These are phyloP conservation scores for Vaccinium vitisidaea DNA, from an alignment of 148 eudicot species.

Conservation along the genomic window DNA sequence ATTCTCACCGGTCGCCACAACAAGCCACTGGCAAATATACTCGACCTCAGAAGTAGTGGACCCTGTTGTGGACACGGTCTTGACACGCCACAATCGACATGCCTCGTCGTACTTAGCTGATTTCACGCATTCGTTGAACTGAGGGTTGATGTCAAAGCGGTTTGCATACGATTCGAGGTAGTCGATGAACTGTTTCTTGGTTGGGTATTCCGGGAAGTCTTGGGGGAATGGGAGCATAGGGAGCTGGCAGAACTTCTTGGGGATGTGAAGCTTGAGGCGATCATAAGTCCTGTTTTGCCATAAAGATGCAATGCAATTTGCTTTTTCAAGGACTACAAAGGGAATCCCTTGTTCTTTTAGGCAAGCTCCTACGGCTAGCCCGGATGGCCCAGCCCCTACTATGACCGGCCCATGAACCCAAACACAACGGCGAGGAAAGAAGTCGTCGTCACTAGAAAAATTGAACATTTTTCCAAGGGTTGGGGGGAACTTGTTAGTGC, in stretches of 20 bases:
- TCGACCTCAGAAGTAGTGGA: slow-evolving; percentile 44
- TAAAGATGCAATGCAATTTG: slow-evolving; percentile 81
- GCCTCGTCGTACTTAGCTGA: slow-evolving; percentile 65
- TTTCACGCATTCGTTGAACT: slow-evolving; percentile 63
- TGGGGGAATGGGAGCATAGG: slow-evolving; percentile 75
- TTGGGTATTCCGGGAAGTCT: slow-evolving; percentile 72
- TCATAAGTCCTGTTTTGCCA: slow-evolving; percentile 88
- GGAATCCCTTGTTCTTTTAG: slow-evolving; percentile 72
- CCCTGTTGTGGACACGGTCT: slow-evolving; percentile 22
- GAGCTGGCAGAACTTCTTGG: slow-evolving; percentile 77
- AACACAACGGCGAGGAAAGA: slow-evolving; percentile 39
- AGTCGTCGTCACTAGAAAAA: slow-evolving; percentile 26
- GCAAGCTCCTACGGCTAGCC: slow-evolving; percentile 84
- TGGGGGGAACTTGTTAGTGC: not conserved
- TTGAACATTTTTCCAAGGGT: slow-evolving; percentile 21
- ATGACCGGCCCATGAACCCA: slow-evolving; percentile 92
- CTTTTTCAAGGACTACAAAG: slow-evolving; percentile 59
- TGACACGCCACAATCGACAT: slow-evolving; percentile 63
- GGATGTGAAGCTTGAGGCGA: slow-evolving; percentile 84
- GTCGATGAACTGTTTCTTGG: slow-evolving; percentile 66
- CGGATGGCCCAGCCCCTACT: slow-evolving; percentile 90
- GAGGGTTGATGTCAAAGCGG: slow-evolving; percentile 56
- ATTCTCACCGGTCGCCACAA: slow-evolving; percentile 92
- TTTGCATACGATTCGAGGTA: slow-evolving; percentile 73
- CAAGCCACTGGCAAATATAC: slow-evolving; percentile 81